phyloP scores from a whole-genome alignment of 176 grass and related monocot species.

The Aegilops bicornis region DNA sequence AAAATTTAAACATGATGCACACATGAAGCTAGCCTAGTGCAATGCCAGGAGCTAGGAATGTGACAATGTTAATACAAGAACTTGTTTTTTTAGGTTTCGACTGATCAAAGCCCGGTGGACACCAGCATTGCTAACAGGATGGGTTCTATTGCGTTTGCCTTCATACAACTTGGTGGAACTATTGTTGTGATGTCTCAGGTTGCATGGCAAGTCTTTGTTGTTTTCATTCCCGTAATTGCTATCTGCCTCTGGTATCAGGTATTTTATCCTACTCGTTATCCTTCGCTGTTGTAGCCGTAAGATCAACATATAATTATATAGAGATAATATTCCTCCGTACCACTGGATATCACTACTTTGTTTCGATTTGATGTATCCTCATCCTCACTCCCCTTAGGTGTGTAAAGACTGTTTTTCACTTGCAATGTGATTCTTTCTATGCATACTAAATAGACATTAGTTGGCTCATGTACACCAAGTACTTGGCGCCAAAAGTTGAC shows the following conservation, averaged over 20 bases:
- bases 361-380: not conserved
- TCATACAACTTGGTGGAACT: constrained; percentile 43
- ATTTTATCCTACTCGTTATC: not conserved
- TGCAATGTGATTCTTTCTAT: not conserved
- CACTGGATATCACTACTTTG: not conserved
- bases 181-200: constrained; percentile 66
- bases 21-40: too few species aligned
- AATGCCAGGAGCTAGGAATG: too few species aligned
- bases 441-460: not conserved
- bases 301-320: not conserved
- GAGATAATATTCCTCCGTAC: not conserved
- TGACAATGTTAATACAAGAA: not conserved
- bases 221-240: constrained; percentile 22
- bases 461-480: not conserved
- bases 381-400: not conserved
- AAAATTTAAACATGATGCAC: too few species aligned
- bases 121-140: constrained; percentile 29
- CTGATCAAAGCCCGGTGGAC: constrained; percentile 56
- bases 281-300: not conserved
- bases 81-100: constrained; percentile 39
- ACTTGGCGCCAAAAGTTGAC: not conserved
- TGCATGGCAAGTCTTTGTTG: constrained; percentile 51
- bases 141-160: constrained; percentile 34
- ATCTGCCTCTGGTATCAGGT: constrained; percentile 1
- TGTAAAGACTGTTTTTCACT: not conserved